Evolutionary conservation across 169 alveolate genomes (phyloP), one percentile per base, ranked within the genome.

Genomic region (Cryptosporidium viatorum): DNA sequence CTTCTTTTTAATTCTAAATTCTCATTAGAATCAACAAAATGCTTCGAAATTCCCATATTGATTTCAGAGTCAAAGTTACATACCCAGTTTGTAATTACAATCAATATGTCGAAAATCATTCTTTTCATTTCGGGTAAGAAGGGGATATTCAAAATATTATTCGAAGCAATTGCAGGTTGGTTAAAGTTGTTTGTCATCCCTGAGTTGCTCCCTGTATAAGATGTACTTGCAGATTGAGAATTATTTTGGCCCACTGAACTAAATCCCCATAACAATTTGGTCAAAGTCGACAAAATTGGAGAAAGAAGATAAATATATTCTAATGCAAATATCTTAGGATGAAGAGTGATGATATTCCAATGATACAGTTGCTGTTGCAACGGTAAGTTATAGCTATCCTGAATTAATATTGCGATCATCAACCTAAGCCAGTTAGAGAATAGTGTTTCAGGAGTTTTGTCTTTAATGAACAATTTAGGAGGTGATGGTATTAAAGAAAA

Each of bases 51-150:
- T 8, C n/a, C 45, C 10, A 35, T 14, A 14, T 70, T 16, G 4
- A 6, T 21, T 23, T n/a, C 31, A 37, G 21, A 35, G 18, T 80
- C 51, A 33, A n/a, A 21, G 14, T 26, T 45, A 45, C 89, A 80
- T 1, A 80, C 23, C 89, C 89, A 80, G 12, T 62, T 50, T 1
- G 89, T 80, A 5, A 80, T 23, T 37, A 80, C 75, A 12, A 29
- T 23, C 9, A 80, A 31, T 60, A 80, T 29, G 12, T 65, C 89
- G 37, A 62, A 80, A 21, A 80, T 80, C 6, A 31, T 65, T 62
- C 89, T 59, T 80, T 65, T 80, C 59, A 80, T 80, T 62, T 80
- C 89, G 16, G 89, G 89, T 29, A 80, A 50, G 39, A 80, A 80
- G n/a, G 89, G 89, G 14, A 80, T 26, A 37, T 62, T 80, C 12